These are phyloP conservation scores for Saccharum hybrid DNA, from an alignment of 202 grass and related monocot species.

Conservation along the genomic window DNA sequence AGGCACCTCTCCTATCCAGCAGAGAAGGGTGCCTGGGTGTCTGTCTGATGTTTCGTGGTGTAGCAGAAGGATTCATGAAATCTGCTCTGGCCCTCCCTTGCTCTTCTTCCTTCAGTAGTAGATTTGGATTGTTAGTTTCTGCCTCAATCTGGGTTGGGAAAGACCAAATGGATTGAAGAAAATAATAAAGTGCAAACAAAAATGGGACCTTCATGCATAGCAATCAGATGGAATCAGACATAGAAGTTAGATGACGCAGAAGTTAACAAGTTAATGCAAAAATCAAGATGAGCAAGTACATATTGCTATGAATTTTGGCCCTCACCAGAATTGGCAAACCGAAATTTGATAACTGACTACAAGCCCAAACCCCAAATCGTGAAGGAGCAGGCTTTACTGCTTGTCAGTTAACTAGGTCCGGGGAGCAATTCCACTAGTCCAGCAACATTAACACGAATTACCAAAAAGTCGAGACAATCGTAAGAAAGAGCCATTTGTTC, in stretches of 20 bases:
- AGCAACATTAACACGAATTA: slow-evolving; percentile 17
- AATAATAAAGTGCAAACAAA: slow-evolving; percentile 24
- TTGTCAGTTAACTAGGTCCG: neutral
- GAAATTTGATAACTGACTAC: slow-evolving; percentile 17
- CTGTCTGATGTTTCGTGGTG: slow-evolving; percentile 49
- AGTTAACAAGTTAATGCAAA: slow-evolving; percentile 19
- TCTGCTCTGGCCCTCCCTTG: slow-evolving; percentile 45
- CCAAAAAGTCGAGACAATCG: neutral
- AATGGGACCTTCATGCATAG: slow-evolving; percentile 6
- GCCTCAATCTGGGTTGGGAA: slow-evolving; percentile 23
- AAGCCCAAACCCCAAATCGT: neutral
- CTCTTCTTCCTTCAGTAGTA: slow-evolving; percentile 50
- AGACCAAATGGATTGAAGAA: slow-evolving; percentile 15
- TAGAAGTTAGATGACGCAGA: neutral
- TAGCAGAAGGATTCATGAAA: slow-evolving; percentile 51
- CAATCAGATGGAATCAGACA: slow-evolving; percentile 22
- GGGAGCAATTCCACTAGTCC: slow-evolving; percentile 18
- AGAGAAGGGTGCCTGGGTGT: slow-evolving; percentile 54
- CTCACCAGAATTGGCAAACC: slow-evolving; percentile 13
- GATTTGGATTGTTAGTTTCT: slow-evolving; percentile 9
- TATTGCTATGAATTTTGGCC: neutral
- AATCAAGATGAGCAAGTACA: slow-evolving; percentile 10
- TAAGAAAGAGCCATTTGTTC: slow-evolving; percentile 29
- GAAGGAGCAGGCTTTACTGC: neutral
- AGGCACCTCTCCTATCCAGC: slow-evolving; percentile 46